Percentiles rank a stretch among this genome's conserved stretches.
These are phyloP conservation scores for Trichoderma asperelloides DNA, from an alignment of 495 filamentous ascomycete species.

Conservation along the genomic window DNA sequence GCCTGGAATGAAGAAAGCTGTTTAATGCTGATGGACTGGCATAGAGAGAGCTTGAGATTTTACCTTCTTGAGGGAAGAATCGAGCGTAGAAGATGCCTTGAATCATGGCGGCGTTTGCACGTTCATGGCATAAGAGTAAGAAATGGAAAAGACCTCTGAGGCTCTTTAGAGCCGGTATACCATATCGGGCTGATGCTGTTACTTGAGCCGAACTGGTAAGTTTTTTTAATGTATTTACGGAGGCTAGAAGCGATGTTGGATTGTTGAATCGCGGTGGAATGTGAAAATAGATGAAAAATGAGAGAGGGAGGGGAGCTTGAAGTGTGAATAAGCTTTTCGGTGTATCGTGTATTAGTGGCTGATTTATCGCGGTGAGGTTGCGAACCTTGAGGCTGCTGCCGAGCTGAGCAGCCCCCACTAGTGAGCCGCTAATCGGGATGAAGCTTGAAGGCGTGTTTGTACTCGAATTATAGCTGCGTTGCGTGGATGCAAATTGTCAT, in stretches of 20 bases:
- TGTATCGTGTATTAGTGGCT: too few relatives aligned
- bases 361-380: not conserved
- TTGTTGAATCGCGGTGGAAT: not conserved
- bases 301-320: not conserved
- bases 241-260: not conserved
- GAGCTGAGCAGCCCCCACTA: not conserved
- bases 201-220: not conserved
- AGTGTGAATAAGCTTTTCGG: not conserved
- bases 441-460: too few relatives aligned
- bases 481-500: too few relatives aligned
- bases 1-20: slow-evolving; percentile 40
- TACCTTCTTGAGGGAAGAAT: slow-evolving; percentile 86
- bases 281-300: not conserved
- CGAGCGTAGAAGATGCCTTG: slow-evolving; percentile 92
- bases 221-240: not conserved
- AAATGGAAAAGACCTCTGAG: not conserved
- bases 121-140: not conserved
- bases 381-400: not conserved
- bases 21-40: not conserved
- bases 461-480: too few relatives aligned
- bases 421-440: too few relatives aligned
- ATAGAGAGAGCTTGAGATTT: slow-evolving; percentile 3
- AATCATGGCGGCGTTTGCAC: slow-evolving; percentile 49
- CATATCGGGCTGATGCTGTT: not conserved
- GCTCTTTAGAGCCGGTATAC: not conserved